A percentile compares a stretch with the other conserved stretches of the same genome.
Conservation (phyloP, 148 eudicot genomes). For the Polygonum maritimum region DNA sequence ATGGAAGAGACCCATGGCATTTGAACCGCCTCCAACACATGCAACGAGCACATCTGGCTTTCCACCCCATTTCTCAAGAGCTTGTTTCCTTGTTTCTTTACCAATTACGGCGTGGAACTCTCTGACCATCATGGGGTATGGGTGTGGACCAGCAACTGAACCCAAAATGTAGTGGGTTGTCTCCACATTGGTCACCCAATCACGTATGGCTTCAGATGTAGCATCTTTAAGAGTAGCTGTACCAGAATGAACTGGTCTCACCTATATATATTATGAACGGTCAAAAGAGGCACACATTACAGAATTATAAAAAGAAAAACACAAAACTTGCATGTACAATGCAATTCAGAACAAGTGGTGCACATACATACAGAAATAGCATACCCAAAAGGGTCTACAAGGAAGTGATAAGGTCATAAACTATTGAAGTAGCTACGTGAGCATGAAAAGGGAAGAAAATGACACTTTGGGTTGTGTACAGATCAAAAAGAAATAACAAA, state of each 20-base stretch:
- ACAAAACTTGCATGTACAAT: neutral
- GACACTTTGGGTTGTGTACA: no score
- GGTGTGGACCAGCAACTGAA: slow-evolving; percentile 97
- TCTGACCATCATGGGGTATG: slow-evolving; percentile 86
- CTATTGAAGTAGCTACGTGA: neutral
- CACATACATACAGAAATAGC: neutral
- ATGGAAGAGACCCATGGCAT: slow-evolving; percentile 89
- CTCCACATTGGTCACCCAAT: slow-evolving; percentile 98
- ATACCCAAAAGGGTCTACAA: neutral
- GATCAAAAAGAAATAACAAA: no score
- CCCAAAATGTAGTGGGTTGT: slow-evolving; percentile 94
- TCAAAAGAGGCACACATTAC: neutral
- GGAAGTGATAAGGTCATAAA: neutral
- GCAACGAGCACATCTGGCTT: slow-evolving; percentile 90
- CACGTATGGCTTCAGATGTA: slow-evolving; percentile 96
- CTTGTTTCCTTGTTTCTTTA: slow-evolving; percentile 87
- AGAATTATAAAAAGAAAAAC: neutral
- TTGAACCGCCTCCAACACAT: slow-evolving; percentile 94
- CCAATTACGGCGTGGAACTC: slow-evolving; percentile 93
- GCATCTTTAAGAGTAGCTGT: slow-evolving; percentile 98
- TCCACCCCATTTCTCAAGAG: slow-evolving; percentile 98
- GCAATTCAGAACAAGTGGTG: neutral
- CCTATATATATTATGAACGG: slow-evolving; percentile 31
- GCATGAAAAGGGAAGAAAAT: no score
- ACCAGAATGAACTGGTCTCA: slow-evolving; percentile 89